A percentile compares a stretch with the other conserved stretches of the same genome.
Evolutionary conservation across 2,329 filamentous ascomycete genomes (phyloP).

Genomic region (Ophiostoma tasmaniense): DNA sequence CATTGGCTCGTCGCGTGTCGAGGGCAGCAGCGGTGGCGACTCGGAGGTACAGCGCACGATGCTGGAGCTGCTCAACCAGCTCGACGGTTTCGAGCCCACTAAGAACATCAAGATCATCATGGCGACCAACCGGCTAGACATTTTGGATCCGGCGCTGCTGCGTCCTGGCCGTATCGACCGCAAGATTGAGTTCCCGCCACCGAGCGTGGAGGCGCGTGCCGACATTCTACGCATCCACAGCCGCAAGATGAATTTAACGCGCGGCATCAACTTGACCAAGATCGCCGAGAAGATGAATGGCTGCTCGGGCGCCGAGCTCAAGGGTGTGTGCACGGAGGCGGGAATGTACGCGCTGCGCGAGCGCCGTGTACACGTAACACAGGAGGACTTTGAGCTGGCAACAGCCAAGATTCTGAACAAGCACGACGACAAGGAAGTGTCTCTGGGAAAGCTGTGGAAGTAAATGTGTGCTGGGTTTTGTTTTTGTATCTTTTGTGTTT

Average conservation of each 20-base stretch:
- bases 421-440: conserved; percentile 93
- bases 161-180: conserved; percentile 96
- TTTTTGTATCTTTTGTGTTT: background rate
- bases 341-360: conserved; percentile 97
- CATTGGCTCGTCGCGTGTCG: conserved; percentile 93
- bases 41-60: conserved; percentile 98
- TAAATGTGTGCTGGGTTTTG: conserved; percentile 9
- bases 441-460: conserved; percentile 68
- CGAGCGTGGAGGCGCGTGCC: conserved; percentile 89
- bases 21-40: conserved; percentile 89
- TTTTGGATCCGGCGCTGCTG: conserved; percentile 87
- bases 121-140: conserved; percentile 97
- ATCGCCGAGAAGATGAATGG: conserved; percentile 99
- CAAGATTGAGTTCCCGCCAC: conserved; percentile 98
- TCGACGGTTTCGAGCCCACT: conserved; percentile 96
- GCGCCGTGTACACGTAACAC: conserved; percentile 92
- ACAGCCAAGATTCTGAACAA: conserved; percentile 99
- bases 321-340: conserved; percentile 97
- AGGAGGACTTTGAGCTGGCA: conserved; percentile 97
- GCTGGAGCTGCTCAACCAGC: conserved; percentile 95
- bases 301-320: conserved; percentile 92
- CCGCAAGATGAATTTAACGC: conserved; percentile 95
- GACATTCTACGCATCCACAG: conserved; percentile 98
- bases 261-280: conserved; percentile 95
- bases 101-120: conserved; percentile 99